These are phyloP conservation scores for Botrytis byssoidea DNA, from an alignment of 2,329 filamentous ascomycete genomes.

Conservation along the genomic window DNA sequence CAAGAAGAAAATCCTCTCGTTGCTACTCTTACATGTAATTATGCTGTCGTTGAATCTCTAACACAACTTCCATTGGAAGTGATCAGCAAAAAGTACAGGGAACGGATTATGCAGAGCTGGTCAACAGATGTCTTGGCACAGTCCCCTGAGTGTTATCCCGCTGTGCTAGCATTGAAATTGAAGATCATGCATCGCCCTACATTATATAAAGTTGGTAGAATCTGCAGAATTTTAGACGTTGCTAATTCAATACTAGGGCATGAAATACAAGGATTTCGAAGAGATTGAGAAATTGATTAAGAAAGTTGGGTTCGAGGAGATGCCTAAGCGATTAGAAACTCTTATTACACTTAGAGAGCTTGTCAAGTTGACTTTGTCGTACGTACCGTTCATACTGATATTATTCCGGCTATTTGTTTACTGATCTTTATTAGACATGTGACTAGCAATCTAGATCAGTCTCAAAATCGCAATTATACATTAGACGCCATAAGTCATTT, in stretches of 20 bases:
- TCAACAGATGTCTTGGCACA: conserved; percentile 17
- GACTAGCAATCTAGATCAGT: conserved; percentile 34
- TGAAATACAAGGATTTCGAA: conserved; percentile 43
- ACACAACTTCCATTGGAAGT: conserved; percentile 39
- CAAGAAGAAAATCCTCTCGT: conserved; percentile 29
- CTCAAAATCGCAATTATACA: conserved; percentile 33
- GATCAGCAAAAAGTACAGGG: conserved; percentile 46
- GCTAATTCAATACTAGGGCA: conserved; percentile 24
- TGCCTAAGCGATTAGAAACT: conserved; percentile 10
- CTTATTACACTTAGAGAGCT: conserved; percentile 27
- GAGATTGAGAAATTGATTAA: conserved; percentile 34
- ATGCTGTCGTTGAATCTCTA: conserved; percentile 33
- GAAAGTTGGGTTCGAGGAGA: conserved; percentile 17
- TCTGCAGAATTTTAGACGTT: not conserved
- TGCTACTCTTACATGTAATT: conserved; percentile 27
- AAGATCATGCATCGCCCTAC: conserved; percentile 53
- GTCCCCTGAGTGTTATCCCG: conserved; percentile 27
- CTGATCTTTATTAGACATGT: conserved; percentile 30
- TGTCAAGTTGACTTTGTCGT: conserved; percentile 32
- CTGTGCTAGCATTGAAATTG: conserved; percentile 46
- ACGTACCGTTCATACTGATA: conserved; percentile 16
- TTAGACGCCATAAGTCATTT: conserved; percentile 30
- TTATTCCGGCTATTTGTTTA: not conserved
- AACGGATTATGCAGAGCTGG: conserved; percentile 44
- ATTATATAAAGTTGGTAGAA: conserved; percentile 44